Evolutionary conservation across 2,329 filamentous ascomycete genomes (phyloP).

Genomic region (Atkinsonella texensis): DNA sequence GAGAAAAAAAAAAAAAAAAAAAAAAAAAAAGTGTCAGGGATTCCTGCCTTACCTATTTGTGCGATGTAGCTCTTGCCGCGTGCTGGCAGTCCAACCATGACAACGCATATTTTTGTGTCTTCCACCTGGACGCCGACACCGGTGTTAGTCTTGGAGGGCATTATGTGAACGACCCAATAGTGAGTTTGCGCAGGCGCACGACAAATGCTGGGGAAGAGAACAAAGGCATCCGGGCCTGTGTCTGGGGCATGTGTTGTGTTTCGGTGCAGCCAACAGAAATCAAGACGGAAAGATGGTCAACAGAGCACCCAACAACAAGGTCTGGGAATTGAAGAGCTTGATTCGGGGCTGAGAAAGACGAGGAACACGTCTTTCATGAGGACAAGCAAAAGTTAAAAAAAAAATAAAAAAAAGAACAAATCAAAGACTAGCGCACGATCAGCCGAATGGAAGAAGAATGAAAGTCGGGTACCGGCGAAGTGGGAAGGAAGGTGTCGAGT

Average conservation of each 20-base stretch:
- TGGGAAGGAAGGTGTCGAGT: too few species aligned
- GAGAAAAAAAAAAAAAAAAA: too few species aligned
- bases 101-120: slow-evolving; percentile 92
- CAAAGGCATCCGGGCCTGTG: slow-evolving; percentile 5
- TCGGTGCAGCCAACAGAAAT: background rate
- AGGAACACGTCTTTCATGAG: too few species aligned
- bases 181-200: slow-evolving; percentile 9
- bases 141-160: slow-evolving; percentile 41
- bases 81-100: slow-evolving; percentile 96
- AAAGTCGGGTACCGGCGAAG: too few species aligned
- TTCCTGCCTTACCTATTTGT: slow-evolving; percentile 62
- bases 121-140: slow-evolving; percentile 75
- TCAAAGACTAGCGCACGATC: too few species aligned
- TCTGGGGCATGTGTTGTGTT: background rate
- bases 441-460: too few species aligned
- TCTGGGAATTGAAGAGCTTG: background rate
- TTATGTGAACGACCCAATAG: slow-evolving; percentile 14
- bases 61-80: slow-evolving; percentile 96
- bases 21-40: background rate
- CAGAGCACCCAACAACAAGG: background rate
- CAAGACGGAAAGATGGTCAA: background rate
- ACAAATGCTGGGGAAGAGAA: slow-evolving; percentile 3
- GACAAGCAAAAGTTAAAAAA: too few species aligned
- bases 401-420: too few species aligned
- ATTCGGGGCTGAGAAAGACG: background rate